Evolutionary conservation across 1,284 basidiomycete genomes (phyloP).

Genomic region (Ustilago trichophora): DNA sequence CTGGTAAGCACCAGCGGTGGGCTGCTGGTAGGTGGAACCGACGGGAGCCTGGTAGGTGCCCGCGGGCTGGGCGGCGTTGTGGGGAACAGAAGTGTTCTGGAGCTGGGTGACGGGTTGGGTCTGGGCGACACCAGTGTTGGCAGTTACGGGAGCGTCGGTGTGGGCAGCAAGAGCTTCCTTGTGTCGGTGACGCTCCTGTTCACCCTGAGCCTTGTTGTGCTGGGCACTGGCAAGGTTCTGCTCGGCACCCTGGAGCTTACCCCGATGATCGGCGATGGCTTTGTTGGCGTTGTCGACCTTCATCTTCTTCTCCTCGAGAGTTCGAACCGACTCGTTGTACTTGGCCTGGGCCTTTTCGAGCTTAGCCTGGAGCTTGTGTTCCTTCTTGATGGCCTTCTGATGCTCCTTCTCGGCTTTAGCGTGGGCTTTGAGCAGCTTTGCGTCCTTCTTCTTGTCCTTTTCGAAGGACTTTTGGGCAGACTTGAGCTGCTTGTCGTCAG

Average conservation of each 20-base stretch:
- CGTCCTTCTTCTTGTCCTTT: slow-evolving; percentile 32
- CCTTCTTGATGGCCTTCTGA: slow-evolving; percentile 37
- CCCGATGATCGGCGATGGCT: slow-evolving; percentile 19
- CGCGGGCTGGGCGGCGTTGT: slow-evolving; percentile 6
- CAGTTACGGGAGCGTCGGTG: not conserved
- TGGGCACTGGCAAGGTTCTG: slow-evolving; percentile 29
- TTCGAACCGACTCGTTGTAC: slow-evolving; percentile 32
- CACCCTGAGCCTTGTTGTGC: slow-evolving; percentile 21
- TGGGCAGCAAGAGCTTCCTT: slow-evolving; percentile 15
- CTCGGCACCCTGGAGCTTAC: slow-evolving; percentile 18
- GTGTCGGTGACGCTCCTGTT: slow-evolving; percentile 27
- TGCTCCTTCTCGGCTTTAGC: slow-evolving; percentile 37
- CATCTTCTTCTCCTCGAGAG: slow-evolving; percentile 44
- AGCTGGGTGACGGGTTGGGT: slow-evolving; percentile 3
- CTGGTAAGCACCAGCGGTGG: slow-evolving; percentile 7
- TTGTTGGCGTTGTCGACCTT: slow-evolving; percentile 28
- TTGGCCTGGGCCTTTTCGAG: slow-evolving; percentile 38
- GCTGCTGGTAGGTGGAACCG: too few species aligned
- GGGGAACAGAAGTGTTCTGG: slow-evolving; percentile 2
- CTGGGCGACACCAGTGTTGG: not conserved
- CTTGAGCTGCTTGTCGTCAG: slow-evolving; percentile 30
- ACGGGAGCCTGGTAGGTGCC: slow-evolving; percentile 3
- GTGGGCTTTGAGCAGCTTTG: slow-evolving; percentile 26
- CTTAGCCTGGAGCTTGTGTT: slow-evolving; percentile 40
- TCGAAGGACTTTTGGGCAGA: slow-evolving; percentile 25